Evolutionary conservation across 1,284 basidiomycete species (phyloP), one percentile per base, ranked within the genome.

Genomic region (Malassezia yamatoensis): DNA sequence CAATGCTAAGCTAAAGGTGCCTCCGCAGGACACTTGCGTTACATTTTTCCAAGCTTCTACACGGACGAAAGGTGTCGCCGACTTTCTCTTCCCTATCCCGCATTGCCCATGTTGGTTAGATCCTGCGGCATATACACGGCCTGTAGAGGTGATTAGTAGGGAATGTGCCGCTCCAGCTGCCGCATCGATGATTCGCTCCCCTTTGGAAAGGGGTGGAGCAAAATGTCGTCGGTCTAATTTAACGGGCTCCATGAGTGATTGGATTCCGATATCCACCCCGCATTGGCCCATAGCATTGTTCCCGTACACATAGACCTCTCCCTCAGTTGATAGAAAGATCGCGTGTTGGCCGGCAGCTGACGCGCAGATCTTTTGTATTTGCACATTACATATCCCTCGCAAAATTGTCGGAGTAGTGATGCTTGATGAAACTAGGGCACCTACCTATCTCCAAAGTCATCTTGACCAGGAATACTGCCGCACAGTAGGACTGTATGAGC

Each of bases 261-360:
- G 13, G 24, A 29, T 29, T 29, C 24, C 24, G 24, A 29, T 29
- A 63, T 48, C 66, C 24, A 71, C 42, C 21, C 76, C 69, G 52
- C 72, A 73, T 49, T 77, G 76, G 32, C 72, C 68, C 49, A 72
- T 64, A 38, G 72, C 81, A 75, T 89, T 88, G 44, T 87, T 82
- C 1, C 90, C 90, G 71, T 90, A 87, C 65, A 91, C 75, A 83
- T 87, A 91, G 3, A 87, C 89, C 18, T 81, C 79, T 18, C 90
- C 90, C 49, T 84, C 78, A 33, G 81, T 75, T 38, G 65, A 62
- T 2, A 75, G 49, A 29, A 67, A 59, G 46, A 68, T 55, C 2
- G 54, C 51, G 40, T 67, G 62, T 40, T 64, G 66, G 36, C 61
- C 62, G 39, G 58, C 61, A 60, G 65, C 68, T 36, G 62, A 67